A percentile compares a stretch with the other conserved stretches of the same genome.
These are phyloP conservation scores for Globisporangium uncinulatum DNA, from an alignment of 352 stramenopile genomes.

Conservation along the genomic window DNA sequence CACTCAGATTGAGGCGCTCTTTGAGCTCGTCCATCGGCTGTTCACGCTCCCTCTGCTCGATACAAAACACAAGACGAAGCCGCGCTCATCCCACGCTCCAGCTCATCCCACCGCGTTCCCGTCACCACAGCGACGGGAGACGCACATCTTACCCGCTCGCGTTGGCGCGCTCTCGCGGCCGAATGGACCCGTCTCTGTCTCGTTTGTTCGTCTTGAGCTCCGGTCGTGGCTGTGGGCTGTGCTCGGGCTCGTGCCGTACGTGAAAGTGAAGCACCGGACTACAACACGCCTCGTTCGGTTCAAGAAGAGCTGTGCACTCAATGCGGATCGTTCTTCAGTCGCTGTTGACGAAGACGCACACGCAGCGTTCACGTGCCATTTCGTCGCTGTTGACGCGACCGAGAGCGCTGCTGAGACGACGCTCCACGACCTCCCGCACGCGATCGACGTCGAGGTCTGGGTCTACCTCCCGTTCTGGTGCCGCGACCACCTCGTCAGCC, in stretches of 20 bases:
- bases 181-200: neutral
- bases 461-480: slow-evolving; percentile 27
- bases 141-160: neutral
- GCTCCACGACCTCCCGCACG: slow-evolving; percentile 15
- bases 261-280: slow-evolving; percentile 7
- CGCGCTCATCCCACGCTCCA: neutral
- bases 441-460: slow-evolving; percentile 24
- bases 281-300: slow-evolving; percentile 11
- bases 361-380: neutral
- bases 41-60: slow-evolving; percentile 11
- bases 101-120: too few species aligned
- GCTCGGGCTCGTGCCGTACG: slow-evolving; percentile 19
- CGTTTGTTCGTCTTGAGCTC: slow-evolving; percentile 12
- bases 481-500: slow-evolving; percentile 20
- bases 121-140: neutral
- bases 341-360: neutral
- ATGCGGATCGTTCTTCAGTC: neutral
- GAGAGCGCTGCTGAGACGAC: neutral
- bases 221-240: slow-evolving; percentile 25
- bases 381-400: neutral
- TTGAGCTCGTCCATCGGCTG: neutral
- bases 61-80: neutral
- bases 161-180: neutral
- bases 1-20: slow-evolving; percentile 18
- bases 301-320: neutral